A percentile compares a stretch with the other conserved stretches of the same genome.
phyloP scores from a whole-genome alignment of 306 rosid species.

The Styphnolobium japonicum region DNA sequence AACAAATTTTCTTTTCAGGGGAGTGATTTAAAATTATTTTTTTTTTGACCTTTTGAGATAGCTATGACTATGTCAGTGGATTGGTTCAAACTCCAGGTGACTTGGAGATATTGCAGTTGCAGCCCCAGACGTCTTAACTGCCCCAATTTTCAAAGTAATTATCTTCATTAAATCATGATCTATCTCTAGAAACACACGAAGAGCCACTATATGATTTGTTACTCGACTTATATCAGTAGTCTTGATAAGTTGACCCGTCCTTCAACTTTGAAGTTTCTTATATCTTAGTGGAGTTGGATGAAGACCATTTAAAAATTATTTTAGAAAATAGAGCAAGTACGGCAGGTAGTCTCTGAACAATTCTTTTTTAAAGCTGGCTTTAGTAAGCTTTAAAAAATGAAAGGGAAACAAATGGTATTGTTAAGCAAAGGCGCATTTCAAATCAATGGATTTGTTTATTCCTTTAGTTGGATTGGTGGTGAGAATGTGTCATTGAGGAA shows the following conservation, averaged over 20 bases:
- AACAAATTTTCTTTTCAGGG: too few species aligned
- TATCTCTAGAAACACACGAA: too few species aligned
- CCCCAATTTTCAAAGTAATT: too few species aligned
- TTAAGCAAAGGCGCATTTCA: neutral
- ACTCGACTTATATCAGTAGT: neutral
- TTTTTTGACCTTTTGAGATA: too few species aligned
- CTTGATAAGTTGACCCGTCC: neutral
- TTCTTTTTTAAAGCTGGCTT: neutral
- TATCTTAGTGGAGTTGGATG: conserved; percentile 20
- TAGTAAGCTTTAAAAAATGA: neutral
- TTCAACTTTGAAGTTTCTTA: neutral
- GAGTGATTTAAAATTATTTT: too few species aligned
- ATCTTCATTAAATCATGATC: too few species aligned
- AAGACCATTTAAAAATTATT: neutral
- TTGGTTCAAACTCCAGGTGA: too few species aligned
- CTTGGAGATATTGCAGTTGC: too few species aligned
- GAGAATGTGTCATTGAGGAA: too few species aligned
- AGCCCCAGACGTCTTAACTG: too few species aligned
- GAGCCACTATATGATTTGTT: neutral
- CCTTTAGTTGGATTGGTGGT: too few species aligned
- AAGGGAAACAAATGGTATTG: neutral
- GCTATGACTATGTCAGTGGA: too few species aligned
- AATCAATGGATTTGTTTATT: conserved; percentile 1
- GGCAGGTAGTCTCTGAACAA: conserved; percentile 5
- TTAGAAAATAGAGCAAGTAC: conserved; percentile 7